Conservation (phyloP, 345 rosid species). For the Toxicodendron radicans region DNA sequence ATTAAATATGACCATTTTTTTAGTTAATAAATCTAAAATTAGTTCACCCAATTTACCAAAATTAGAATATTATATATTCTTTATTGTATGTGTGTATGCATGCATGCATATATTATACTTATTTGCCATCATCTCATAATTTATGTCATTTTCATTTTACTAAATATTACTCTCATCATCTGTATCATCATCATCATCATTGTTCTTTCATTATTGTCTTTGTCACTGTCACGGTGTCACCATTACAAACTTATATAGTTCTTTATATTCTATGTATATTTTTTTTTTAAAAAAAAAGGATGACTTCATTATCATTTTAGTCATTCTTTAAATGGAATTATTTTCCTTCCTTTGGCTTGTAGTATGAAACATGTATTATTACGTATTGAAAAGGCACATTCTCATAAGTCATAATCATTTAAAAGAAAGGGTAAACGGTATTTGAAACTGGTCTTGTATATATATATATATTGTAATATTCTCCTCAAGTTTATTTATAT, state of each 20-base stretch:
- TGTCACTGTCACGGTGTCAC: conserved; percentile 26
- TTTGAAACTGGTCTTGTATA: too few relatives aligned
- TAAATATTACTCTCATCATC: conserved; percentile 25
- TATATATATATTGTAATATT: too few relatives aligned
- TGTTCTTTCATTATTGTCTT: conserved; percentile 6
- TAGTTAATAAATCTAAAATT: not conserved
- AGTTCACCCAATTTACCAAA: not conserved
- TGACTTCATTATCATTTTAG: not conserved
- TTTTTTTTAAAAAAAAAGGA: not conserved
- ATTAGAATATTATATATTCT: not conserved
- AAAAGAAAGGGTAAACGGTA: too few relatives aligned
- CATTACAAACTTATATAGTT: conserved; percentile 4
- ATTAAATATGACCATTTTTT: too few relatives aligned
- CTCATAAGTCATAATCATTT: not conserved
- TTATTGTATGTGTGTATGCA: not conserved
- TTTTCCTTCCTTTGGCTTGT: conserved; percentile 7
- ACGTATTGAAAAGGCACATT: not conserved
- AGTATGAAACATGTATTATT: not conserved
- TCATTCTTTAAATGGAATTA: not conserved
- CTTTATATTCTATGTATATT: not conserved
- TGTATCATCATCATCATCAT: conserved; percentile 19
- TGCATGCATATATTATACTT: not conserved
- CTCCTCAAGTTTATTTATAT: too few relatives aligned
- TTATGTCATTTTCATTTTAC: not conserved
- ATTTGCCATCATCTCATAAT: not conserved